Evolutionary conservation across 2,329 filamentous ascomycete genomes (phyloP).

Genomic region (Fusarium pilosicola): DNA sequence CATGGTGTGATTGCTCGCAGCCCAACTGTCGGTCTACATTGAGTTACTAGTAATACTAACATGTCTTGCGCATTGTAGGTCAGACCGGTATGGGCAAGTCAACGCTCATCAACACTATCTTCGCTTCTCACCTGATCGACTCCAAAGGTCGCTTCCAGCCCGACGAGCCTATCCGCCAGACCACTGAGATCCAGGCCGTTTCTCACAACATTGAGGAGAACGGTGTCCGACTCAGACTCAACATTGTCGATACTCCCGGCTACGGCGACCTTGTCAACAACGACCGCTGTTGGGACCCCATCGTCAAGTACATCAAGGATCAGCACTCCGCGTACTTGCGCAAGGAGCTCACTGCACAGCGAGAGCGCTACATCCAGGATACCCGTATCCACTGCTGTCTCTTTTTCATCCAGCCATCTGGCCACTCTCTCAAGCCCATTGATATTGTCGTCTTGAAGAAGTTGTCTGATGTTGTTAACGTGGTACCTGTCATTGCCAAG

Average conservation of each 20-base stretch:
- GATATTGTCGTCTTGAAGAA: slow-evolving; percentile 99
- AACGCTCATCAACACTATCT: slow-evolving; percentile 99
- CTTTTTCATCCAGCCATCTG: slow-evolving; percentile 99
- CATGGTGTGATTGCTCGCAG: slow-evolving; percentile 31
- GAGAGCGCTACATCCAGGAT: slow-evolving; percentile 99
- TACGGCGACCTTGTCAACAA: slow-evolving; percentile 99
- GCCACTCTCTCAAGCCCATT: slow-evolving; percentile 98
- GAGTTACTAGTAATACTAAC: slow-evolving; percentile 28
- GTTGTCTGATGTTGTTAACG: slow-evolving; percentile 98
- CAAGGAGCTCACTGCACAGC: slow-evolving; percentile 98
- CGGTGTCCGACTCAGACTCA: slow-evolving; percentile 93
- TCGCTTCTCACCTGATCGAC: slow-evolving; percentile 98
- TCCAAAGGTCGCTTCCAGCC: slow-evolving; percentile 95
- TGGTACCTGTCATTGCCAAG: slow-evolving; percentile 98
- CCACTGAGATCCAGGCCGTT: slow-evolving; percentile 97
- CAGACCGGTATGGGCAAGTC: slow-evolving; percentile 99
- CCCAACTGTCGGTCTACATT: slow-evolving; percentile 7
- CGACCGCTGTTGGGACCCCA: slow-evolving; percentile 99
- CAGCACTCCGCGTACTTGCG: slow-evolving; percentile 99
- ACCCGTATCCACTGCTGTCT: slow-evolving; percentile 99
- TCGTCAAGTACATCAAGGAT: slow-evolving; percentile 99
- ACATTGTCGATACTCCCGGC: slow-evolving; percentile 98
- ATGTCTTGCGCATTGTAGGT: slow-evolving; percentile 62
- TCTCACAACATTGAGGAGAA: slow-evolving; percentile 99
- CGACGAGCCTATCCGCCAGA: slow-evolving; percentile 92